Percentiles rank a stretch among this genome's conserved stretches.
These are phyloP conservation scores for Rickenella mellea DNA, from an alignment of 768 basidiomycete genomes.

Conservation along the genomic window DNA sequence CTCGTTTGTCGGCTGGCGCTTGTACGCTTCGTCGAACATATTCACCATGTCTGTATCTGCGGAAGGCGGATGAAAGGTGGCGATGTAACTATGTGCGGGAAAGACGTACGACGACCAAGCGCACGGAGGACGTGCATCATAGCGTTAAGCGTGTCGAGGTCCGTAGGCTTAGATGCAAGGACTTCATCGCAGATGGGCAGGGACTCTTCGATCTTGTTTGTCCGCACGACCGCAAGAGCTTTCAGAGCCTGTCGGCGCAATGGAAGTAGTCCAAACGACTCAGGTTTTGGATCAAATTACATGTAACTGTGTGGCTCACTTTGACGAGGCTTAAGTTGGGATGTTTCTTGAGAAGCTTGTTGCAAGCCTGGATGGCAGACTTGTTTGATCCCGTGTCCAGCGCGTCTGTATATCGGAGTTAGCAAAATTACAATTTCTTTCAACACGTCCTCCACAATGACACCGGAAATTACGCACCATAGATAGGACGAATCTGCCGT, in stretches of 20 bases:
- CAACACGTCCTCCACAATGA: not conserved
- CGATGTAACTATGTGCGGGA: conserved; percentile 1
- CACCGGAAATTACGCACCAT: conserved; percentile 39
- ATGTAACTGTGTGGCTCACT: conserved; percentile 23
- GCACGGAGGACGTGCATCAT: conserved; percentile 80
- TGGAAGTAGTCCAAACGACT: conserved; percentile 4
- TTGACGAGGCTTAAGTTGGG: conserved; percentile 66
- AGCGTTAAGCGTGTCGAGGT: conserved; percentile 65
- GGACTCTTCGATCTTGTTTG: conserved; percentile 81
- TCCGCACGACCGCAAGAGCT: conserved; percentile 74
- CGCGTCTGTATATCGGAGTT: conserved; percentile 44
- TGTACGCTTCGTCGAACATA: conserved; percentile 84
- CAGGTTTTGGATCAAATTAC: not conserved
- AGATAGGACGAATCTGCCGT: conserved; percentile 79
- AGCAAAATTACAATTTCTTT: not conserved
- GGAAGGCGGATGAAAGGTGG: conserved; percentile 9
- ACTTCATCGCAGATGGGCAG: conserved; percentile 73
- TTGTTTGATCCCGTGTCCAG: conserved; percentile 83
- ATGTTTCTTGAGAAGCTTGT: conserved; percentile 82
- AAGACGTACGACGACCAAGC: conserved; percentile 52
- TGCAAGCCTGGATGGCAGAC: conserved; percentile 75
- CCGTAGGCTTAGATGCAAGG: conserved; percentile 58
- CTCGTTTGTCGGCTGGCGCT: conserved; percentile 71
- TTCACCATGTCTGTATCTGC: conserved; percentile 68
- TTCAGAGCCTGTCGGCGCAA: conserved; percentile 55